Evolutionary conservation across 257 asterid genomes (phyloP), one percentile per base, ranked within the genome.

Genomic region (Gentiana straminea): DNA sequence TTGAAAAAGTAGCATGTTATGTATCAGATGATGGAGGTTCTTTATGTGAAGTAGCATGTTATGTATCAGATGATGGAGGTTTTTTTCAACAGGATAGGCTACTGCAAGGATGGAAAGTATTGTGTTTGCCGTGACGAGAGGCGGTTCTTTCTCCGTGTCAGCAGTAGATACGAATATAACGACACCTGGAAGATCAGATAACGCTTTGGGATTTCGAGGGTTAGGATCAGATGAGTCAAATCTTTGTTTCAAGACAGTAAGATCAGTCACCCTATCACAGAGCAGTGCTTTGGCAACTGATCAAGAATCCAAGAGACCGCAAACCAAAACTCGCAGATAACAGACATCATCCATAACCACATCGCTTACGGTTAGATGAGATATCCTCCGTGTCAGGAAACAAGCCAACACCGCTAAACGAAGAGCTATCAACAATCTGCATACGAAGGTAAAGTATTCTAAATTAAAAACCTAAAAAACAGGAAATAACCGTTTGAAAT

Each of bases 311-410:
- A 91, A 2, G 96, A 91, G 36, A 84, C 57, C 0, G 96, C 98
- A 52, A 91, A 91, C 98, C 98, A 91, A 32, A 87, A 72, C 61
- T 91, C 98, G 61, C 98, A 91, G 8, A 84, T 59, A 1, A 91
- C 92, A 5, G 96, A 87, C 95, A 91, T 84, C 44, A 84, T 9
- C 98, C 98, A 91, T 33, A 90, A 48, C 95, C 98, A 87, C 75
- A 84, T 65, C 10, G 96, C 95, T 12, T 91, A 12, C 64, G 96
- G 63, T 86, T 91, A 8, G 96, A 68, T 90, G 93, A 60, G 72
- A 71, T 43, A 86, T 65, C 52, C 96, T 76, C 96, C 97, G 86
- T 60, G 97, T 65, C 5, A 89, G 70, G 73, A 83, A 89, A 64
- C 94, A 86, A 44, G 59, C 87, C 2, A 89, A 79, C 10, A 91